A percentile compares a stretch with the other conserved stretches of the same genome.
Evolutionary conservation across 1,139 yeast genomes (phyloP).

Genomic region (Pichia sp.): DNA sequence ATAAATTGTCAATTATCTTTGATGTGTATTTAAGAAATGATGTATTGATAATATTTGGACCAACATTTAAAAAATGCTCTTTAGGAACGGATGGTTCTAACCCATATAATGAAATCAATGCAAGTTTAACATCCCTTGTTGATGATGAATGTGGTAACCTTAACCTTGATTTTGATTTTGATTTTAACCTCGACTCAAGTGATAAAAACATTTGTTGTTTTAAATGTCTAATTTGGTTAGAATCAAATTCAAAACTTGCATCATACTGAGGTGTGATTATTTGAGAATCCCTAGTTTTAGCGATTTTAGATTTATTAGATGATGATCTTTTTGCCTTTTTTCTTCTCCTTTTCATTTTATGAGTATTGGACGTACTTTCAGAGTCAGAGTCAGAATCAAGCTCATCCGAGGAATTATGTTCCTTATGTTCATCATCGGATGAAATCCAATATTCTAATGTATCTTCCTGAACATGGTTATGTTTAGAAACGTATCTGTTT

Average conservation of each 20-base stretch:
- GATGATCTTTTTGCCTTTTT: not conserved
- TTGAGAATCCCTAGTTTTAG: slow-evolving; percentile 7
- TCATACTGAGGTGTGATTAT: not conserved
- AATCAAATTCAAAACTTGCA: slow-evolving; percentile 4
- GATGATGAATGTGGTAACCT: slow-evolving; percentile 1
- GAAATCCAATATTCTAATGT: slow-evolving; percentile 21
- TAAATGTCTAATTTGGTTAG: slow-evolving; percentile 8
- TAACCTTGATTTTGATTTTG: not conserved
- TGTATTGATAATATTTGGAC: not conserved
- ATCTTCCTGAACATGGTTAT: slow-evolving; percentile 15
- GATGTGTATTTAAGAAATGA: slow-evolving; percentile 8
- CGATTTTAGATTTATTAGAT: not conserved
- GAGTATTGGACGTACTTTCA: not conserved
- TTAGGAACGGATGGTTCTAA: slow-evolving; percentile 1
- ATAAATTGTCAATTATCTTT: slow-evolving; percentile 25
- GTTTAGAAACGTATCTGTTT: slow-evolving; percentile 12
- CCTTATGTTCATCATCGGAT: not conserved
- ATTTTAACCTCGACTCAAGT: not conserved
- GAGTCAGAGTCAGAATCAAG: not conserved
- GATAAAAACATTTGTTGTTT: slow-evolving; percentile 13
- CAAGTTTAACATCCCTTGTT: slow-evolving; percentile 2
- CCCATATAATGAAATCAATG: slow-evolving; percentile 6
- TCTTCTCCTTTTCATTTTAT: not conserved
- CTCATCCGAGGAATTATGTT: too few relatives aligned
- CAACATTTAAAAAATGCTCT: not conserved